Base-by-base conservation (phyloP, 441 rosid species). In the Syzygium syzygioides region DNA sequence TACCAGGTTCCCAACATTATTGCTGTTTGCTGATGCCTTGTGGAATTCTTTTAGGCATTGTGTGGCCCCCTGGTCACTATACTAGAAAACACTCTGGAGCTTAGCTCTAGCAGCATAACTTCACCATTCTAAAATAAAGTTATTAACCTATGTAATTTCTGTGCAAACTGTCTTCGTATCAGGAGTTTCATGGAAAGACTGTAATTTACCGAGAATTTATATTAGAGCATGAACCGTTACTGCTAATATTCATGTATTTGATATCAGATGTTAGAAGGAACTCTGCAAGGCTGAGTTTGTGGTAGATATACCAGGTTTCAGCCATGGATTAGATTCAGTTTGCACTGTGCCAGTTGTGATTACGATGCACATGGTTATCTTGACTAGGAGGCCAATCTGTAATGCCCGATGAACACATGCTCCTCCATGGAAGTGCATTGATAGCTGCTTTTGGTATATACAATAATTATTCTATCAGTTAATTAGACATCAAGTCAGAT, bases 11-110 rank as follows among this genome's bases (percentile, higher is more conserved):
- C 37, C 76, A 64, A 86, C 57, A 50, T 45, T 59, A 85, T 45
- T 55, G 66, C 62, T 55, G 34, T 86, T 53, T 79, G 64, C 87
- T 86, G 84, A 59, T 25, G 87, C 90, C 59, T 60, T 64, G 90
- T 88, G 86, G 86, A 88, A 87, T 87, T 57, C 83, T 71, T 71
- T 23, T 71, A 71, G 83, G 83, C 52, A 25, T 71, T 37, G 14
- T 25, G 50, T 71, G 83, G 83, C n/a, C 52, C 9, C 28, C 17
- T 7, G 9, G 14, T 12, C 17, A 37, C 52, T 37, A 6, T 32
- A 71, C 83, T 71, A 13, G 83, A 23, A 20, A 71, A 71, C 28
- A 71, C 26, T 71, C n/a, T 71, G n/a, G 83, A 71, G 83, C 83
- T 71, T 20, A 4, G 52, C 52, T 68, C 34, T 48, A 71, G 83